These are phyloP conservation scores for Rhodosporidiobolus odoratus DNA, from an alignment of 768 basidiomycete genomes.

Conservation along the genomic window DNA sequence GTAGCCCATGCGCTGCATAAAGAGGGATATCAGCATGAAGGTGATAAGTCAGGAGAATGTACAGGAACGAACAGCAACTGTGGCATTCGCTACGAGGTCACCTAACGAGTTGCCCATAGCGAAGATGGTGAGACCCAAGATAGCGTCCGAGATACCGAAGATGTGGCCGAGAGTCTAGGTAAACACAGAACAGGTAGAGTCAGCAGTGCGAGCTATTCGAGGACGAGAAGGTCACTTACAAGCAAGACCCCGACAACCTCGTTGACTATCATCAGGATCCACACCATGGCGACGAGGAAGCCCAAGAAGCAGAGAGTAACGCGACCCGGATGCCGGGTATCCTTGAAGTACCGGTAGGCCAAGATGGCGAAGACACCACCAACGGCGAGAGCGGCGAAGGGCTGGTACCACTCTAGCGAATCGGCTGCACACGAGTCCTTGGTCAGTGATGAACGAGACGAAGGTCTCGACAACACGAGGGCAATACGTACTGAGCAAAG, in stretches of 20 bases:
- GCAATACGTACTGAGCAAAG: constrained; percentile 66
- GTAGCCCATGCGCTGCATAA: constrained; percentile 57
- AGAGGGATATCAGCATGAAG: neutral
- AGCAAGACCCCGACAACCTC: constrained; percentile 87
- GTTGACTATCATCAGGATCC: constrained; percentile 98
- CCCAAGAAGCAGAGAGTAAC: constrained; percentile 81
- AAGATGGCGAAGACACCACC: constrained; percentile 57
- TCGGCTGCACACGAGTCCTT: constrained; percentile 8
- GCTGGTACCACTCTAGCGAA: constrained; percentile 49
- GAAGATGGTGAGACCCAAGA: constrained; percentile 93
- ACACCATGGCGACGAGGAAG: constrained; percentile 81
- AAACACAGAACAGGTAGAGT: neutral
- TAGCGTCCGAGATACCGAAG: constrained; percentile 92
- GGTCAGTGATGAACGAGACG: constrained; percentile 19
- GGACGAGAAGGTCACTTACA: constrained; percentile 51
- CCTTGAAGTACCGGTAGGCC: constrained; percentile 58
- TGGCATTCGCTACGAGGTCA: constrained; percentile 94
- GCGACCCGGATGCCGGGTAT: constrained; percentile 54
- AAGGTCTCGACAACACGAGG: constrained; percentile 27
- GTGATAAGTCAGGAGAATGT: neutral
- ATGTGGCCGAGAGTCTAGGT: constrained; percentile 81
- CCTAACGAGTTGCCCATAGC: constrained; percentile 94
- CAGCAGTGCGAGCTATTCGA: neutral
- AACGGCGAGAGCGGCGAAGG: constrained; percentile 55
- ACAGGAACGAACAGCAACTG: constrained; percentile 59